Evolutionary conservation across 345 rosid genomes (phyloP), one percentile per base, ranked within the genome.

Genomic region (Melastoma malabathricum): DNA sequence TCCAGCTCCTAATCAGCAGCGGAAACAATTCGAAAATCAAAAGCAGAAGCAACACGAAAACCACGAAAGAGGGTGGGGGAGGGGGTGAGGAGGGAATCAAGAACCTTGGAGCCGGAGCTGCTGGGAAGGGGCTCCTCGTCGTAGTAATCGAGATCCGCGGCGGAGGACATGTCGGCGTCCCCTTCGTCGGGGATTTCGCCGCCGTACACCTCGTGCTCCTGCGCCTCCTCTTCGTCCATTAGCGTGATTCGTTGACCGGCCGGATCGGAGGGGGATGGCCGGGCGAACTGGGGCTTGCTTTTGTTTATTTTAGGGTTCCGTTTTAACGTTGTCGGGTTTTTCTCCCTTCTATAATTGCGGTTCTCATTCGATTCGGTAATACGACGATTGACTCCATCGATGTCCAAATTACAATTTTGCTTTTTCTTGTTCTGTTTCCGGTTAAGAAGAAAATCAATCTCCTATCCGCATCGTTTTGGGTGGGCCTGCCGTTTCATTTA

Each of bases 1-100:
- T 92, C 98, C 75, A 92, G 74, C 12, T 92, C 98, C 98, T 92
- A 43, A 57, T 9, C 3, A 13, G 12, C 6, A n/a, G 14, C 18
- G 19, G 16, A 57, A 50, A 23, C 25, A 46, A 43, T 13, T 45
- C n/a, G 25, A 4, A 48, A 38, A 48, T 1, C 15, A 49, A 47
- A 15, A 50, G 16, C 13, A 53, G 8, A 48, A 51, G 34, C 38
- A 14, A 17, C 51, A 50, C 23, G 41, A 59, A 18, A 54, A 29
- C 1, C 38, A 29, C 38, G 4, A 57, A 17, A 52, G 44, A 39
- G 23, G 60, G 15, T 16, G 18, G 7, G 17, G 43, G 13, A 34
- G 41, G 22, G 43, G 50, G 6, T 23, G 51, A 46, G 58, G 20
- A 19, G 18, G 34, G 44, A 38, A 41, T 15, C 23, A 78, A 13